Base-by-base conservation (phyloP, 352 stramenopile genomes). In the Phytophthora hybrid region DNA sequence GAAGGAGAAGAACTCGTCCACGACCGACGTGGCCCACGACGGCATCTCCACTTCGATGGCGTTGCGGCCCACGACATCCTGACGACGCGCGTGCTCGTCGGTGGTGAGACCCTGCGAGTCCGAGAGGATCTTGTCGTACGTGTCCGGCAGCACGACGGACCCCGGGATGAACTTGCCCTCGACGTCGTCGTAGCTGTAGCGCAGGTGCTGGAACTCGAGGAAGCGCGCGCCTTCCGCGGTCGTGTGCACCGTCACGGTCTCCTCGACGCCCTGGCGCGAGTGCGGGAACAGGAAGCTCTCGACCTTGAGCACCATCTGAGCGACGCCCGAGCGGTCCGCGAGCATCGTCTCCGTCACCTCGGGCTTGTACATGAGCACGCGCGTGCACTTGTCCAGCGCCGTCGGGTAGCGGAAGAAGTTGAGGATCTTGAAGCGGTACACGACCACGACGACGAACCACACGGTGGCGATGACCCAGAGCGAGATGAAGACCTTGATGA, bases 41-140 rank as follows among this genome's bases (percentile, higher is more conserved):
- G 86, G 84, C 84, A 93, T 90, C 56, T 84, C 72, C 18, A 93
- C 83, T 31, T 87, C 73, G 32, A 93, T 88, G 41, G 82, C 82
- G 58, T 93, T 93, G 44, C 71, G 68, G 21, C 86, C 86, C 16
- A 93, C 82, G 19, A 88, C 74, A 13, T 89, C 73, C 11, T 82
- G 72, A n/a, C 83, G 79, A 8, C 76, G 75, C 29, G 56, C 23
- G 60, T 82, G 72, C 49, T 92, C 84, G 8, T 56, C 44, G 1
- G 19, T 81, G 1, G 73, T 78, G 5, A 93, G 62, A n/a, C 86
- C 86, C n/a, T 80, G 68, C 5, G 77, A 76, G 58, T 90, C 79
- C 11, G 78, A 71, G 0, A 81, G 67, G 31, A 93, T 87, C 32
- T 79, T 72, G 34, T 83, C 69, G 74, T 79, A 89, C 16, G 84